phyloP scores from a whole-genome alignment of 768 basidiomycete genomes.

The Phallus indusiatus region DNA sequence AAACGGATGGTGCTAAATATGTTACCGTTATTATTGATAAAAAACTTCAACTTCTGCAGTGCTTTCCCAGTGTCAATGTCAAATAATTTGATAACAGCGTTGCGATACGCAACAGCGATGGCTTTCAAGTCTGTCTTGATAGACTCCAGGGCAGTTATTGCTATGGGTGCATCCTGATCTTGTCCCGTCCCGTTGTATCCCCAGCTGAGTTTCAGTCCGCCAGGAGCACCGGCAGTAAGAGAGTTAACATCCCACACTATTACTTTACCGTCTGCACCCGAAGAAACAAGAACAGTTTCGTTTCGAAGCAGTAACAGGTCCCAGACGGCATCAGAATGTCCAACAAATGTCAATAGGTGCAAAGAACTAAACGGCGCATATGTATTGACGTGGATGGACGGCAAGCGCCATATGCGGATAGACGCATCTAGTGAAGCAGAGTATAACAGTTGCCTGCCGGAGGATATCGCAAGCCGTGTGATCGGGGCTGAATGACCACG shows the following conservation, averaged over 20 bases:
- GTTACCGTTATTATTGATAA: slow-evolving; percentile 31
- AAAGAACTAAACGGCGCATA: slow-evolving; percentile 87
- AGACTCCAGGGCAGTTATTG: slow-evolving; percentile 77
- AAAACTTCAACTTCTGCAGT: slow-evolving; percentile 37
- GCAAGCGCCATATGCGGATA: slow-evolving; percentile 85
- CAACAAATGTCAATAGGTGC: slow-evolving; percentile 71
- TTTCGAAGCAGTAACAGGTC: slow-evolving; percentile 81
- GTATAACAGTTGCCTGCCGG: slow-evolving; percentile 69
- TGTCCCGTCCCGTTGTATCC: slow-evolving; percentile 53
- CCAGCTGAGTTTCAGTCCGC: slow-evolving; percentile 69
- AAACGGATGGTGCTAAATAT: neutral
- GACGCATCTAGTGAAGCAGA: slow-evolving; percentile 92
- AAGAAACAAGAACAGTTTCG: slow-evolving; percentile 77
- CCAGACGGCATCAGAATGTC: slow-evolving; percentile 96
- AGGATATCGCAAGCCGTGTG: slow-evolving; percentile 75
- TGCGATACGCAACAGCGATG: slow-evolving; percentile 85
- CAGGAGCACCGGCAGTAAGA: slow-evolving; percentile 41
- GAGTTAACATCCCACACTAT: slow-evolving; percentile 80
- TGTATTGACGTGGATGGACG: slow-evolving; percentile 67
- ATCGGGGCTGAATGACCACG: slow-evolving; percentile 90
- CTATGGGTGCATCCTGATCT: slow-evolving; percentile 30
- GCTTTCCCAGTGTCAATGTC: slow-evolving; percentile 86
- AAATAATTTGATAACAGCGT: slow-evolving; percentile 83
- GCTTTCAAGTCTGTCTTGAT: slow-evolving; percentile 76
- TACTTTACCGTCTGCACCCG: slow-evolving; percentile 83